Conservation (phyloP, 208 protist species). For the Tritrichomonas musculus region DNA sequence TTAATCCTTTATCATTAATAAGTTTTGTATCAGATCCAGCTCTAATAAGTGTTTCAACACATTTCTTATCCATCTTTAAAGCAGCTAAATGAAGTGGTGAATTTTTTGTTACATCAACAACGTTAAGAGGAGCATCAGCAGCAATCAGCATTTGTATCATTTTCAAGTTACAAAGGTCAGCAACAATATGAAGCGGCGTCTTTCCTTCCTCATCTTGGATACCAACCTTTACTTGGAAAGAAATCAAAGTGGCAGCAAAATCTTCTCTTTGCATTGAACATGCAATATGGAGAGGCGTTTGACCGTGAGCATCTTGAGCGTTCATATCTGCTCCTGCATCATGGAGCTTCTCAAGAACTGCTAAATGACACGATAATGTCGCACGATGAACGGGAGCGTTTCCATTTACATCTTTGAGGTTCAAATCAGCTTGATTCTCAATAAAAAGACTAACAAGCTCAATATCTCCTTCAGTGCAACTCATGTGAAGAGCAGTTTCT, state of each 20-base stretch:
- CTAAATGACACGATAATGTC: not conserved
- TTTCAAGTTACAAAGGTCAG: not conserved
- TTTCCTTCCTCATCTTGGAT: not conserved
- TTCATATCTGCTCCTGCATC: not conserved
- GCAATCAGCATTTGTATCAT: not conserved
- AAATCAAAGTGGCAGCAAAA: not conserved
- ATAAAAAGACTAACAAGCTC: constrained; percentile 12
- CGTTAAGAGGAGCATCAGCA: not conserved
- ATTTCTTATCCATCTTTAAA: constrained; percentile 12
- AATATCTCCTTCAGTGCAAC: not conserved
- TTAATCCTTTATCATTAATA: constrained; percentile 18
- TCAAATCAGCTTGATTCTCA: constrained; percentile 9
- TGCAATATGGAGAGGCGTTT: not conserved
- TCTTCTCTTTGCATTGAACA: not conserved
- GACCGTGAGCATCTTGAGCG: not conserved
- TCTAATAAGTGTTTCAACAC: not conserved
- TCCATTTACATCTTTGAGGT: not conserved
- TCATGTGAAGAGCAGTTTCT: not conserved
- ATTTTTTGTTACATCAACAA: not conserved
- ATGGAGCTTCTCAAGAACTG: not conserved
- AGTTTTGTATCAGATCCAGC: constrained; percentile 6
- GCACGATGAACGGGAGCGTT: not conserved
- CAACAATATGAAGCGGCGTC: not conserved
- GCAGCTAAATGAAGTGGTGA: constrained; percentile 16
- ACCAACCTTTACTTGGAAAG: not conserved